Conservation (phyloP, 2,329 filamentous ascomycete species). For the Exophiala dermatitidis region DNA sequence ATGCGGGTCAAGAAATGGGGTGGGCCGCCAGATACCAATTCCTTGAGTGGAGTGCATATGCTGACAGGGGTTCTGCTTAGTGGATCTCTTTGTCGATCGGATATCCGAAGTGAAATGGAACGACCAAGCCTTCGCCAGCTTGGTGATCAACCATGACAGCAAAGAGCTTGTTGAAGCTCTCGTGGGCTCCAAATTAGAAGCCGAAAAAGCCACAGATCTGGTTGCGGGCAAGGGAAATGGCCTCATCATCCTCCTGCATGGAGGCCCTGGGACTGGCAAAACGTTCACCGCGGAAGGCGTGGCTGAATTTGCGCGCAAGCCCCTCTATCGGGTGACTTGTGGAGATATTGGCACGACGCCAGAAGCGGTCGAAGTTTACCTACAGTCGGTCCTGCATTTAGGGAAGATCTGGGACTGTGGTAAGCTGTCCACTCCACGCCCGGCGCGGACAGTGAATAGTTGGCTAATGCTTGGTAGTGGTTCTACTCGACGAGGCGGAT, state of each 20-base stretch:
- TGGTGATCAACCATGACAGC: conserved; percentile 18
- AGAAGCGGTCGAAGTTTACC: conserved; percentile 33
- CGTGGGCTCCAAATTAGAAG: conserved; percentile 25
- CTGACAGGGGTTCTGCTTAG: too few species aligned
- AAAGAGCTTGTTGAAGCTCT: conserved; percentile 34
- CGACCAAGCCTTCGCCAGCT: conserved; percentile 8
- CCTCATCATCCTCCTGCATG: conserved; percentile 34
- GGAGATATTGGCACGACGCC: conserved; percentile 37
- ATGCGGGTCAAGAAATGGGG: conserved; percentile 11
- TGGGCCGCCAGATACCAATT: too few species aligned
- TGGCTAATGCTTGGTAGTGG: conserved; percentile 2
- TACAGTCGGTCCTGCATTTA: conserved; percentile 34
- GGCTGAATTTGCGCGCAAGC: conserved; percentile 35
- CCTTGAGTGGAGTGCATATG: too few species aligned
- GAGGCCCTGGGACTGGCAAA: conserved; percentile 37
- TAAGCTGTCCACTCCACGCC: background rate
- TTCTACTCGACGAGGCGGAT: conserved; percentile 30
- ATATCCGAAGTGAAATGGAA: conserved; percentile 13
- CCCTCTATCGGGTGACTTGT: conserved; percentile 37
- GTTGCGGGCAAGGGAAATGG: conserved; percentile 35
- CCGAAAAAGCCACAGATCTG: conserved; percentile 30
- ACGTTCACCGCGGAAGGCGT: conserved; percentile 38
- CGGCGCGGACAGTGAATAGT: too few species aligned
- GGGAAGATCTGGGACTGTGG: conserved; percentile 34
- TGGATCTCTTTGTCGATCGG: conserved; percentile 7